Conservation (phyloP, 2,329 filamentous ascomycete genomes). For the Epichloe baconii region DNA sequence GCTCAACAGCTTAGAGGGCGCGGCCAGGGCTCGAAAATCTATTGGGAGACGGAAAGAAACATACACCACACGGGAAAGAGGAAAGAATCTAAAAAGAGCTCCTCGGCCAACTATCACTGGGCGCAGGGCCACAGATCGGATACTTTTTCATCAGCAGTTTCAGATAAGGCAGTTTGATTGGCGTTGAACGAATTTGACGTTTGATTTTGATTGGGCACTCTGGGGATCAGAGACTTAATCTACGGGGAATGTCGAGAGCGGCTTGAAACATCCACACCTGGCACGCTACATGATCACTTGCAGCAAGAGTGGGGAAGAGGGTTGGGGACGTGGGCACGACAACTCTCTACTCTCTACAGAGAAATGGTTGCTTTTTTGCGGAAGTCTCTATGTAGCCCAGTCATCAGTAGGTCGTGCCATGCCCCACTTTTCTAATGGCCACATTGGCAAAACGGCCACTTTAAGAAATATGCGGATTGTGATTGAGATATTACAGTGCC, state of each 20-base stretch:
- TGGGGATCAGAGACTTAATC: background rate
- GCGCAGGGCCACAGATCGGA: background rate
- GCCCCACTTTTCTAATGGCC: too few relatives aligned
- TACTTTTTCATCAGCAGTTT: background rate
- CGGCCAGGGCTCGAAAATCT: background rate
- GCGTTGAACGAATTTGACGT: background rate
- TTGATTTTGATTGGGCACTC: conserved; percentile 1
- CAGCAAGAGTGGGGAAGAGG: conserved; percentile 3
- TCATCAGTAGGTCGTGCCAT: too few relatives aligned
- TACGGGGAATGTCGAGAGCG: background rate
- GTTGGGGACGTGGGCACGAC: background rate
- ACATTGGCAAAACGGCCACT: too few relatives aligned
- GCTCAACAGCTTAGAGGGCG: background rate
- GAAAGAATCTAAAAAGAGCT: background rate
- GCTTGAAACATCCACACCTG: conserved; percentile 1
- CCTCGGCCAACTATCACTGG: background rate
- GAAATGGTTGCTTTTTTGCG: too few relatives aligned
- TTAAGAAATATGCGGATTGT: too few relatives aligned
- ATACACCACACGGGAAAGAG: background rate
- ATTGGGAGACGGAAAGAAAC: background rate
- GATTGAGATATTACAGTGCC: too few relatives aligned
- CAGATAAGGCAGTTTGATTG: background rate
- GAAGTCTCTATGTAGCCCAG: too few relatives aligned
- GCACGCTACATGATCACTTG: conserved; percentile 2
- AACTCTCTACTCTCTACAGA: too few relatives aligned